Percentiles rank a stretch among this genome's conserved stretches.
Evolutionary conservation across 2,329 filamentous ascomycete species (phyloP).

Genomic region (Chalaropsis ovoidea): DNA sequence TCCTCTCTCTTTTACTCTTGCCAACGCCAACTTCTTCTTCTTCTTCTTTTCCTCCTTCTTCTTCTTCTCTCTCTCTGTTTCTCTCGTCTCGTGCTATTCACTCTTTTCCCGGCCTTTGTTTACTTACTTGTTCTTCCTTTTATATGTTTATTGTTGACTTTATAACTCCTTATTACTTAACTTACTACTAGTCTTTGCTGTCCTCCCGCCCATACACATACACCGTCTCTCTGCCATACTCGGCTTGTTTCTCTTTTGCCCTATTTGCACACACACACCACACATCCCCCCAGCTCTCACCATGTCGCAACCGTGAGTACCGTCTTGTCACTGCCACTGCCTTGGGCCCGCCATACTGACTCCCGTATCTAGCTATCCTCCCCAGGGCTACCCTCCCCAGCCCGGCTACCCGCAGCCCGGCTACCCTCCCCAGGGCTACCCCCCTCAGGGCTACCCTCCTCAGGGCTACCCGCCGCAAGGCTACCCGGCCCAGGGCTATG

Average conservation of each 20-base stretch:
- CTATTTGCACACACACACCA: not conserved
- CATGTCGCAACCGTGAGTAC: slow-evolving; percentile 21
- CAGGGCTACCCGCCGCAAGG: slow-evolving; percentile 29
- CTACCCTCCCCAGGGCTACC: slow-evolving; percentile 28
- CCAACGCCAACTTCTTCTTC: not conserved
- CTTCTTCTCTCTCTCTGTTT: not conserved
- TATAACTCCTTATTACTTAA: slow-evolving; percentile 7
- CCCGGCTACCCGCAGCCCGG: slow-evolving; percentile 28
- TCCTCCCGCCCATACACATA: not conserved
- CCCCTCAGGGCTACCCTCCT: slow-evolving; percentile 28
- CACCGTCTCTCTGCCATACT: not conserved
- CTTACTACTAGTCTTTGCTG: not conserved
- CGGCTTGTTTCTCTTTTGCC: not conserved
- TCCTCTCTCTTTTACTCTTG: not conserved
- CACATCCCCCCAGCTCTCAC: not conserved
- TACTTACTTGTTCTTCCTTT: not conserved
- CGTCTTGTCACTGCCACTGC: not conserved
- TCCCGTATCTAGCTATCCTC: slow-evolving; percentile 26
- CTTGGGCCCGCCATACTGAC: slow-evolving; percentile 11
- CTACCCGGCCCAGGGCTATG: not conserved
- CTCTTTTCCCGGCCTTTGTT: not conserved
- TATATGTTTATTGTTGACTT: not conserved
- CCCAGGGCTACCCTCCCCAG: slow-evolving; percentile 24
- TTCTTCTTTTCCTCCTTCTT: slow-evolving; percentile 2
- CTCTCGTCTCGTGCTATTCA: not conserved